Conservation (phyloP, 179 eudicot species). For the Carnegiea gigantea region DNA sequence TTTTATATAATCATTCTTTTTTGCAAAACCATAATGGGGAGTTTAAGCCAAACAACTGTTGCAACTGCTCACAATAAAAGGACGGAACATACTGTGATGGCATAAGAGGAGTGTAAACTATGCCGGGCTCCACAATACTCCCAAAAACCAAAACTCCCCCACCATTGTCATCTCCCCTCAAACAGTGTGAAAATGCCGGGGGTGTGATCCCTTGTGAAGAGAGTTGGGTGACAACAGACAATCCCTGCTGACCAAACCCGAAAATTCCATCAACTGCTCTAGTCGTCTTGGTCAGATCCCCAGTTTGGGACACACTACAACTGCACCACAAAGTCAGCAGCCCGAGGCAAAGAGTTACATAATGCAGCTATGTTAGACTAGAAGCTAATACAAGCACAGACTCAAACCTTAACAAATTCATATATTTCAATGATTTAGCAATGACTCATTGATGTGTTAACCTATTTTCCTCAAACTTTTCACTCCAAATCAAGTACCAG, state of each 20-base stretch:
- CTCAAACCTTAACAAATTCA: background rate
- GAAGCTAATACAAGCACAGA: background rate
- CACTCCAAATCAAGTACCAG: background rate
- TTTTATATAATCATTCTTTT: background rate
- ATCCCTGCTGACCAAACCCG: constrained; percentile 90
- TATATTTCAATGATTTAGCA: background rate
- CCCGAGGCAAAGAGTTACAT: background rate
- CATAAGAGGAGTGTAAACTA: constrained; percentile 90
- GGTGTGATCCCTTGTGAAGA: constrained; percentile 76
- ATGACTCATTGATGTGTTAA: background rate
- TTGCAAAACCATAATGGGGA: background rate
- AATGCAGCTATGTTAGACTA: background rate
- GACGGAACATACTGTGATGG: constrained; percentile 71
- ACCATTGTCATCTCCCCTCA: constrained; percentile 66
- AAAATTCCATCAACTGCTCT: constrained; percentile 97
- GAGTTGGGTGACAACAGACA: constrained; percentile 82
- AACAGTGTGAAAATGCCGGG: constrained; percentile 81
- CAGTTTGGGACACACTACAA: constrained; percentile 76
- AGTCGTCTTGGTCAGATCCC: constrained; percentile 77
- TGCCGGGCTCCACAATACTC: constrained; percentile 77
- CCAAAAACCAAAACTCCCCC: constrained; percentile 94
- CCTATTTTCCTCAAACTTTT: background rate
- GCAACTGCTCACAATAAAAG: constrained; percentile 10
- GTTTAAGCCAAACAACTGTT: background rate
- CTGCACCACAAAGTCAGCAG: constrained; percentile 41